These are phyloP conservation scores for Clavispora asparagi DNA, from an alignment of 805 yeast genomes.

Conservation along the genomic window DNA sequence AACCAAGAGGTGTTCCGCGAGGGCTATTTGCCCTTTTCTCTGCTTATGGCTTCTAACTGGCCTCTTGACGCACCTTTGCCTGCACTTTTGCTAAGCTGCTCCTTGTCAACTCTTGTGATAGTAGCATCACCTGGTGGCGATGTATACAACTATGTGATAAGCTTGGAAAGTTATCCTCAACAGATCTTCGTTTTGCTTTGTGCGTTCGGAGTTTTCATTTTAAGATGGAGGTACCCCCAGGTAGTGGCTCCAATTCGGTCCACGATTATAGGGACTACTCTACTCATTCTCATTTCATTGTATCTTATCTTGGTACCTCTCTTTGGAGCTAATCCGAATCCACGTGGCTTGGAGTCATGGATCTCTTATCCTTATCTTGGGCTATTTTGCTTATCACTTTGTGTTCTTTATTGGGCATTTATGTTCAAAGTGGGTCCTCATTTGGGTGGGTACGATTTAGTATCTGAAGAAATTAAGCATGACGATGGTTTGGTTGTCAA, in stretches of 20 bases:
- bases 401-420: conserved; percentile 52
- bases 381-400: conserved; percentile 33
- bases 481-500: conserved; percentile 58
- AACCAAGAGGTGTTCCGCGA: conserved; percentile 63
- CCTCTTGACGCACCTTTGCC: conserved; percentile 55
- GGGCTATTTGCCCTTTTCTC: conserved; percentile 54
- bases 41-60: conserved; percentile 48
- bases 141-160: conserved; percentile 47
- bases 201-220: conserved; percentile 53
- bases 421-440: conserved; percentile 47
- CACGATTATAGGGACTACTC: conserved; percentile 40
- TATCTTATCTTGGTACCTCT: conserved; percentile 51
- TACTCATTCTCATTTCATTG: conserved; percentile 41
- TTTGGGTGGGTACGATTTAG: conserved; percentile 41
- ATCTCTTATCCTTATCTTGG: conserved; percentile 49
- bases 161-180: conserved; percentile 47
- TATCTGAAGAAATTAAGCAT: conserved; percentile 34
- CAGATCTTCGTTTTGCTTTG: conserved; percentile 47
- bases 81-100: conserved; percentile 40
- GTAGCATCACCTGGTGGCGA: conserved; percentile 42
- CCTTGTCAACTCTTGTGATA: conserved; percentile 37
- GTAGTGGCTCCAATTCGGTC: conserved; percentile 49
- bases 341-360: conserved; percentile 35
- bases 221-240: conserved; percentile 46
- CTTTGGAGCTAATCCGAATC: conserved; percentile 33